Conservation (phyloP, 2,329 filamentous ascomycete species). For the Cytospora paraplurivora region DNA sequence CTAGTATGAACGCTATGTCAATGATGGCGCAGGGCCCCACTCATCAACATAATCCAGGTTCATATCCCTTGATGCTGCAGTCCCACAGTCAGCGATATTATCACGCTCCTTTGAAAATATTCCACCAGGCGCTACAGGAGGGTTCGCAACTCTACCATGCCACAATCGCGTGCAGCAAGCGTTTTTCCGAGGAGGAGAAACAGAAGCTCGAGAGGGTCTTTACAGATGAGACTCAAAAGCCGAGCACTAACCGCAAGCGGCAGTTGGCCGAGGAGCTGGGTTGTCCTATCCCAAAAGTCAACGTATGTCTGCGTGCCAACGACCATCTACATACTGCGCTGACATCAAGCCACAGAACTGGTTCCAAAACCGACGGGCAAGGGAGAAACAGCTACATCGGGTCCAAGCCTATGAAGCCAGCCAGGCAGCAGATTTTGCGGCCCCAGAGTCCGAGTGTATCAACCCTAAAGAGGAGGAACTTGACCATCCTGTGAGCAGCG, state of each 20-base stretch:
- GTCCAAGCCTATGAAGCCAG: conserved; percentile 52
- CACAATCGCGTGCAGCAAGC: conserved; percentile 27
- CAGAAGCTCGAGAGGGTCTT: conserved; percentile 29
- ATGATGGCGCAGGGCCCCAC: conserved; percentile 23
- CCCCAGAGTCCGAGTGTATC: conserved; percentile 38
- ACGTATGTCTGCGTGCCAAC: conserved; percentile 16
- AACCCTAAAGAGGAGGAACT: conserved; percentile 36
- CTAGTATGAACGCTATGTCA: conserved; percentile 22
- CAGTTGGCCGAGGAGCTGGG: conserved; percentile 27
- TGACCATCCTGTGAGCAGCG: conserved; percentile 33
- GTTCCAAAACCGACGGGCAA: conserved; percentile 68
- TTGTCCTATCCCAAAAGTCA: conserved; percentile 28
- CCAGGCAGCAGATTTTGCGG: conserved; percentile 42
- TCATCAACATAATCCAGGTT: conserved; percentile 21
- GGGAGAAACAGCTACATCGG: conserved; percentile 66
- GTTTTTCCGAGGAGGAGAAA: conserved; percentile 29
- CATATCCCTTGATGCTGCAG: conserved; percentile 25
- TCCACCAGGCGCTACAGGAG: conserved; percentile 24
- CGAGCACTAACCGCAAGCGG: conserved; percentile 28
- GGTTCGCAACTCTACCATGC: conserved; percentile 26
- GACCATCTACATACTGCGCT: conserved; percentile 30
- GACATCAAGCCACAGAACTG: conserved; percentile 56
- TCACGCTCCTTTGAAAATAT: conserved; percentile 25
- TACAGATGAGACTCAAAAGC: conserved; percentile 29
- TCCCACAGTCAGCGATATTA: conserved; percentile 26